Conservation (phyloP, 176 grass and related monocot species). For the Coix lacrymajobi region DNA sequence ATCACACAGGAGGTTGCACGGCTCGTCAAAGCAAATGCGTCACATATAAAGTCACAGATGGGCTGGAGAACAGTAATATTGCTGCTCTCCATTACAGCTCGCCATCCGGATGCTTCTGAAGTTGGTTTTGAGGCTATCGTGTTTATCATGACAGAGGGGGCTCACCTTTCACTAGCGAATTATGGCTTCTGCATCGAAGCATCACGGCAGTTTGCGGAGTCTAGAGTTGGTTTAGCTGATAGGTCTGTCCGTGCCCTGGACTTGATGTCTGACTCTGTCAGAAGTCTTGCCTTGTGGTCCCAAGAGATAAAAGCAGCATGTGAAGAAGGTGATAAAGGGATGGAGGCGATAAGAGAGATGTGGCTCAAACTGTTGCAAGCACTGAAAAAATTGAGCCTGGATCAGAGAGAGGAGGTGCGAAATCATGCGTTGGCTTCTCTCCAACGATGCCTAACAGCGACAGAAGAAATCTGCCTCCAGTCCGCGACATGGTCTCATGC, state of each 20-base stretch:
- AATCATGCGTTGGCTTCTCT: constrained; percentile 81
- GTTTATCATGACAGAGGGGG: constrained; percentile 90
- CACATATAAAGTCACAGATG: constrained; percentile 84
- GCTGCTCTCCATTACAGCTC: constrained; percentile 91
- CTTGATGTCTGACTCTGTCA: constrained; percentile 71
- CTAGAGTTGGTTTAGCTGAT: constrained; percentile 72
- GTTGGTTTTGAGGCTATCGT: constrained; percentile 80
- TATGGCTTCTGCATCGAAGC: constrained; percentile 86
- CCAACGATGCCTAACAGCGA: constrained; percentile 60
- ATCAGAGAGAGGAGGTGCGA: constrained; percentile 90
- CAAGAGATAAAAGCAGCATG: constrained; percentile 50
- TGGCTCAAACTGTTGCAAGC: constrained; percentile 79
- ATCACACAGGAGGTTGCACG: constrained; percentile 86
- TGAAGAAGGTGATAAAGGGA: constrained; percentile 76
- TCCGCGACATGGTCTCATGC: constrained; percentile 69
- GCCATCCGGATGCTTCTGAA: constrained; percentile 87
- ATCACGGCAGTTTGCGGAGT: constrained; percentile 82
- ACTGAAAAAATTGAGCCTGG: constrained; percentile 80
- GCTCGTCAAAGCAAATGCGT: constrained; percentile 82
- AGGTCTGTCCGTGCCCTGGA: constrained; percentile 76
- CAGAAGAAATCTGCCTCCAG: constrained; percentile 70
- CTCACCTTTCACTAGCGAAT: constrained; percentile 71
- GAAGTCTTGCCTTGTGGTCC: constrained; percentile 68
- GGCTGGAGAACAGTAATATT: constrained; percentile 84
- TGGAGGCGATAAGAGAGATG: constrained; percentile 90